Conservation (phyloP, 345 rosid genomes). For the Eucalyptus polyanthemos region DNA sequence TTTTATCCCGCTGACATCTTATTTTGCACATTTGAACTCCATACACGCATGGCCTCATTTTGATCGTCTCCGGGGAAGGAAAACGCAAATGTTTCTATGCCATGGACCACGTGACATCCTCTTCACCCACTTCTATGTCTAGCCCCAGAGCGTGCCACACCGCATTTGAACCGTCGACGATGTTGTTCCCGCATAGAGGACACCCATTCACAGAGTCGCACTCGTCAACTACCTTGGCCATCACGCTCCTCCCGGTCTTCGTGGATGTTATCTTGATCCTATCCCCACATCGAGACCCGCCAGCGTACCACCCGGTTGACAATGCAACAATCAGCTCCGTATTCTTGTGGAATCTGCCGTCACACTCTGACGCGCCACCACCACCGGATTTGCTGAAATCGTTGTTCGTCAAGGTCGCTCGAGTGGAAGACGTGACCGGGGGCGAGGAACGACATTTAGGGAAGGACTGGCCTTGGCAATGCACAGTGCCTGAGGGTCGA, state of each 20-base stretch:
- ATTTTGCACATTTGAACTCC: neutral
- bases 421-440: conserved; percentile 4
- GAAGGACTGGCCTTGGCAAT: neutral
- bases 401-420: conserved; percentile 13
- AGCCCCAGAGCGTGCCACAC: conserved; percentile 28
- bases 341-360: conserved; percentile 1
- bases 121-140: conserved; percentile 2
- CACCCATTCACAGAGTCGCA: conserved; percentile 26
- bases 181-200: conserved; percentile 19
- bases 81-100: neutral
- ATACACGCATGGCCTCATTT: neutral
- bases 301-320: conserved; percentile 22
- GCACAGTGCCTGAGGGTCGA: conserved; percentile 1
- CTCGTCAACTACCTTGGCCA: conserved; percentile 31
- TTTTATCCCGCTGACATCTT: neutral
- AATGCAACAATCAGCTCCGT: conserved; percentile 15
- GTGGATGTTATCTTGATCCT: conserved; percentile 13
- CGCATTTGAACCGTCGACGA: conserved; percentile 24
- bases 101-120: conserved; percentile 21
- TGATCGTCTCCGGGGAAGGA: neutral
- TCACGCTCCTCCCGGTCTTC: conserved; percentile 2
- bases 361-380: conserved; percentile 17
- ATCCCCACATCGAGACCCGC: conserved; percentile 19
- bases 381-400: conserved; percentile 22
- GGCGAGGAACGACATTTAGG: conserved; percentile 19